These are phyloP conservation scores for Crithidia expoeki DNA, from an alignment of 208 protist species.

Conservation along the genomic window DNA sequence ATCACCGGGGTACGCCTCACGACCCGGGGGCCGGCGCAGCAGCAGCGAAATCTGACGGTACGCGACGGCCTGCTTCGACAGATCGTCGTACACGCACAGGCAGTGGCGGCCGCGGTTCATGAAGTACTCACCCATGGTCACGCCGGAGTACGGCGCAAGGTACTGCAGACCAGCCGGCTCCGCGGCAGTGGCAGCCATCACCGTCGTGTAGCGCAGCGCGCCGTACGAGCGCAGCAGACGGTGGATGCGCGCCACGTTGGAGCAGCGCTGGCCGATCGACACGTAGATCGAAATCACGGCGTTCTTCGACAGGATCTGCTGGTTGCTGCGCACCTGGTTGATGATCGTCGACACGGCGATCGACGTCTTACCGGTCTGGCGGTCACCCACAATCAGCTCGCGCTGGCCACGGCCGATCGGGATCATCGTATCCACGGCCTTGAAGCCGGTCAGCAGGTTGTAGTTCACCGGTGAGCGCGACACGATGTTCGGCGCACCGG, in stretches of 20 bases:
- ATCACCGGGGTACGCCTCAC: conserved; percentile 95
- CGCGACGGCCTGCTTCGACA: conserved; percentile 95
- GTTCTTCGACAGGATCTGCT: conserved; percentile 86
- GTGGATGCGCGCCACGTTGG: conserved; percentile 93
- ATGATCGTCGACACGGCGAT: conserved; percentile 94
- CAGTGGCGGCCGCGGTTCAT: conserved; percentile 92
- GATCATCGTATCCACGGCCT: conserved; percentile 93
- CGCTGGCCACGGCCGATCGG: conserved; percentile 94
- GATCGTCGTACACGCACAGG: conserved; percentile 94
- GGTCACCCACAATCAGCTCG: conserved; percentile 95
- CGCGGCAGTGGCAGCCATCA: conserved; percentile 93
- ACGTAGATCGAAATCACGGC: no score
- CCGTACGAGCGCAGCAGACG: conserved; percentile 79
- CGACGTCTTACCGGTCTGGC: conserved; percentile 94
- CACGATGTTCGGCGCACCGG: conserved; percentile 94
- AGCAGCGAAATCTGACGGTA: conserved; percentile 95
- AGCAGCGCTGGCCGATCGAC: conserved; percentile 93
- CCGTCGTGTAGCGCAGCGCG: conserved; percentile 89
- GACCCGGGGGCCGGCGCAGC: conserved; percentile 90
- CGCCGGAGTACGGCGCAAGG: conserved; percentile 91
- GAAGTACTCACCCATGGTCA: no score
- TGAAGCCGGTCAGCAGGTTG: conserved; percentile 94
- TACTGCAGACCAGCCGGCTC: conserved; percentile 92
- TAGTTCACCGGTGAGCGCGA: conserved; percentile 92
- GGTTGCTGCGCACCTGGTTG: conserved; percentile 93